A percentile compares a stretch with the other conserved stretches of the same genome.
Conservation (phyloP, 1,139 yeast species). For the Kodamaea derodonti region DNA sequence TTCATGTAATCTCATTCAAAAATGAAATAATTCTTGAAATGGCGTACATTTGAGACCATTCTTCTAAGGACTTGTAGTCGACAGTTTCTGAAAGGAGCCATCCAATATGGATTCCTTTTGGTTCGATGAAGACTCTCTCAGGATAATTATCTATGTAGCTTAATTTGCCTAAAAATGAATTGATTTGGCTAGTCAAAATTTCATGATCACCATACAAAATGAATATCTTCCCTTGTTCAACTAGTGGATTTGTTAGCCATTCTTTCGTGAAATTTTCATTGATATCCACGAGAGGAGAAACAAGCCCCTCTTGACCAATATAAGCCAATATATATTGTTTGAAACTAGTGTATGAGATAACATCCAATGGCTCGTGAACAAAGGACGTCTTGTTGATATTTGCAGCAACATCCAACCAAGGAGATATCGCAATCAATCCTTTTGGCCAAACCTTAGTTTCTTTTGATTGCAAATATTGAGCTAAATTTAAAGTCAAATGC, state of each 20-base stretch:
- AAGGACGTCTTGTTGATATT: slow-evolving; percentile 1
- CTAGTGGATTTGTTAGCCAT: slow-evolving; percentile 4
- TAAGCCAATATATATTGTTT: slow-evolving; percentile 14
- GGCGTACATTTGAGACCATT: slow-evolving; percentile 5
- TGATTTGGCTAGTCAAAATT: slow-evolving; percentile 37
- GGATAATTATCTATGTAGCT: slow-evolving; percentile 13
- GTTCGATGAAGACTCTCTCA: slow-evolving; percentile 6
- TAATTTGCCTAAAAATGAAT: slow-evolving; percentile 17
- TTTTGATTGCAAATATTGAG: slow-evolving; percentile 22
- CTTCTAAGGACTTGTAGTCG: slow-evolving; percentile 5
- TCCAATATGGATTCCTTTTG: slow-evolving; percentile 14
- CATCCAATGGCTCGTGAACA: slow-evolving; percentile 29
- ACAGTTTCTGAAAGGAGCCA: slow-evolving; percentile 21
- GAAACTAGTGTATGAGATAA: slow-evolving; percentile 26
- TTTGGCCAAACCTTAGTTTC: slow-evolving; percentile 20
- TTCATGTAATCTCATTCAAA: slow-evolving; percentile 4
- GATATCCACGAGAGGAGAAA: slow-evolving; percentile 4
- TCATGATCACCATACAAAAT: slow-evolving; percentile 44
- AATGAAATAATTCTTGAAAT: slow-evolving; percentile 1
- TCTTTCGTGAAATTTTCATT: slow-evolving; percentile 4
- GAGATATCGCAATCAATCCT: slow-evolving; percentile 31
- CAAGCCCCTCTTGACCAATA: slow-evolving; percentile 1
- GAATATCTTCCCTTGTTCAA: slow-evolving; percentile 8
- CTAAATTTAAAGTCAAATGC: slow-evolving; percentile 28
- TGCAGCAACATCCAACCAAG: slow-evolving; percentile 32